Base-by-base conservation (phyloP, 768 basidiomycete genomes). In the Tremella mesenterica region DNA sequence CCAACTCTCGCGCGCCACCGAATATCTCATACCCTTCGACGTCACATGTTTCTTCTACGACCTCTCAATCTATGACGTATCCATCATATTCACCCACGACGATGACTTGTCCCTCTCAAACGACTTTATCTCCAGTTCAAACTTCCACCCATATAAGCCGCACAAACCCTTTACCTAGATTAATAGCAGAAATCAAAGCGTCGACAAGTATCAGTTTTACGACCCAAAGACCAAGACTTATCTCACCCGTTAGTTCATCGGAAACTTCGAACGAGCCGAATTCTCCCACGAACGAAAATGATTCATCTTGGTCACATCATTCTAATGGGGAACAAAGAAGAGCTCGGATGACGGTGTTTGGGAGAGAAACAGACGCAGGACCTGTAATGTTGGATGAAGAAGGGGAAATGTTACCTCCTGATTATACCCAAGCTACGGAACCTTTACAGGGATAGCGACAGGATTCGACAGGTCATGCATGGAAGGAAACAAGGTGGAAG, bases 391-490 rank as follows among this genome's bases (percentile, higher is more conserved):
- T n/a, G n/a, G n/a, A n/a, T n/a, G 52, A 53, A 27, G 6, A 58
- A 5, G 36, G 8, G 29, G 25, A n/a, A 1, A 52, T 47, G 21
- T 41, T 59, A n/a, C 58, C 58, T 2, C 58, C 54, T 7, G 46
- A 59, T 38, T 59, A 59, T 48, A 26, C 41, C 14, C 58, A 59
- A 43, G 58, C 58, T 4, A 59, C 58, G 9, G 43, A 59, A 26
- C 58, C 58, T 26, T 34, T 55, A 13, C 49, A 52, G 18, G 48
- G 48, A 9, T 53, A 54, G 26, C 9, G 21, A 3, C 53, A 18
- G 18, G 33, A 36, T 10, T 36, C 12, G 18, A 10, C 33, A 36
- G 33, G 33, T n/a, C n/a, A n/a, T n/a, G n/a, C n/a, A n/a, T n/a
- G n/a, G n/a, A n/a, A n/a, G n/a, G n/a, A n/a, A n/a, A n/a, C n/a